These are phyloP conservation scores for Colletotrichum sp. DNA, from an alignment of 2,329 filamentous ascomycete species.

Conservation along the genomic window DNA sequence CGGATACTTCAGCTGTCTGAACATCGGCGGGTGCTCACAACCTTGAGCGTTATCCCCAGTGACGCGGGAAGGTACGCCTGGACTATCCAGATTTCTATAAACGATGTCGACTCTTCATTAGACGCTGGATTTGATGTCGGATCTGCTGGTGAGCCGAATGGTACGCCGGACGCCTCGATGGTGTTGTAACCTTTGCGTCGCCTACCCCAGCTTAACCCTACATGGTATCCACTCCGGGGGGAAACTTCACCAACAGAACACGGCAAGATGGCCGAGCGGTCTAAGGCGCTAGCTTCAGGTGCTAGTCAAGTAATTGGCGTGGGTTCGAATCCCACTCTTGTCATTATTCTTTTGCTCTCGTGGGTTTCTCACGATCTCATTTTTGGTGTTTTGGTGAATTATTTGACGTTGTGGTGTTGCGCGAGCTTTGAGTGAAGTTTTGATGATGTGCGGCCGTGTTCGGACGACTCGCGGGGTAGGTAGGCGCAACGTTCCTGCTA, in stretches of 20 bases:
- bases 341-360: not conserved
- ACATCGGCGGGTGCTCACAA: not conserved
- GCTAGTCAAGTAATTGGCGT: constrained; percentile 20
- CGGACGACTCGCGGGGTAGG: not conserved
- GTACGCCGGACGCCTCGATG: not conserved
- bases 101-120: rapidly evolving
- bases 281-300: constrained; percentile 23
- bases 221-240: rapidly evolving
- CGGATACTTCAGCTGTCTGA: not conserved
- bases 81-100: not conserved
- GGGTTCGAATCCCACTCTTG: constrained; percentile 22
- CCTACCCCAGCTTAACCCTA: not conserved
- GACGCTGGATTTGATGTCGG: not conserved
- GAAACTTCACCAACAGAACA: rapidly evolving
- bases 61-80: not conserved
- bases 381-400: not conserved
- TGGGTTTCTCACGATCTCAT: not conserved
- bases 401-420: not conserved
- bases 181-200: not conserved
- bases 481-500: not conserved
- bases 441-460: not conserved
- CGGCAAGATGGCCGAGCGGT: constrained; percentile 23
- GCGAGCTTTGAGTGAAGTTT: not conserved
- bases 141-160: not conserved
- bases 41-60: not conserved